A percentile compares a stretch with the other conserved stretches of the same genome.
Conservation (phyloP, 2,329 filamentous ascomycete genomes). For the Erysiphe pulchra region DNA sequence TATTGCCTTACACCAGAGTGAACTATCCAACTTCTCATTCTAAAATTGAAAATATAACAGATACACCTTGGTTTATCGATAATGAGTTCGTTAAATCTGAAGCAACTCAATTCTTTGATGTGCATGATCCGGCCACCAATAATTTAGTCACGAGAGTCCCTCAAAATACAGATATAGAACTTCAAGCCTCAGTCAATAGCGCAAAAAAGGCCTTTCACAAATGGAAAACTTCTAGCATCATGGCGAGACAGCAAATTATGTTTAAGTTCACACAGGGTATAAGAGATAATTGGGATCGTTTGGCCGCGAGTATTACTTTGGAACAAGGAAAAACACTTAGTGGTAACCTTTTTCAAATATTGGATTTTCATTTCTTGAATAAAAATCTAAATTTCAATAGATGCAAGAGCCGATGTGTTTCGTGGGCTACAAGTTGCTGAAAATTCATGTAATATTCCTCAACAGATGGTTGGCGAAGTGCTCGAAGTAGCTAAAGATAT, state of each 20-base stretch:
- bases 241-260: conserved; percentile 62
- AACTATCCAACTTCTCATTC: conserved; percentile 45
- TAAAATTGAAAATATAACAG: conserved; percentile 35
- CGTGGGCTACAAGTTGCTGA: conserved; percentile 67
- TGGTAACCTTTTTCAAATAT: conserved; percentile 4
- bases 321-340: conserved; percentile 79
- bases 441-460: conserved; percentile 55
- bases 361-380: too few species aligned
- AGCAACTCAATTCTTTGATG: conserved; percentile 48
- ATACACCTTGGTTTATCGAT: conserved; percentile 63
- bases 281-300: conserved; percentile 60
- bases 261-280: conserved; percentile 64
- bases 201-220: conserved; percentile 49
- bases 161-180: conserved; percentile 54
- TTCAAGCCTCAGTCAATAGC: conserved; percentile 48
- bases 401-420: conserved; percentile 60
- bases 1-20: too few species aligned
- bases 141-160: conserved; percentile 64
- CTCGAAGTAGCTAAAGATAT: conserved; percentile 74
- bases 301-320: conserved; percentile 63
- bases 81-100: conserved; percentile 49
- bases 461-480: conserved; percentile 60
- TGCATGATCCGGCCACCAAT: conserved; percentile 66
- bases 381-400: conserved; percentile 12
- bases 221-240: conserved; percentile 47